These are phyloP conservation scores for Populus tremula DNA, from an alignment of 345 rosid genomes.

Conservation along the genomic window DNA sequence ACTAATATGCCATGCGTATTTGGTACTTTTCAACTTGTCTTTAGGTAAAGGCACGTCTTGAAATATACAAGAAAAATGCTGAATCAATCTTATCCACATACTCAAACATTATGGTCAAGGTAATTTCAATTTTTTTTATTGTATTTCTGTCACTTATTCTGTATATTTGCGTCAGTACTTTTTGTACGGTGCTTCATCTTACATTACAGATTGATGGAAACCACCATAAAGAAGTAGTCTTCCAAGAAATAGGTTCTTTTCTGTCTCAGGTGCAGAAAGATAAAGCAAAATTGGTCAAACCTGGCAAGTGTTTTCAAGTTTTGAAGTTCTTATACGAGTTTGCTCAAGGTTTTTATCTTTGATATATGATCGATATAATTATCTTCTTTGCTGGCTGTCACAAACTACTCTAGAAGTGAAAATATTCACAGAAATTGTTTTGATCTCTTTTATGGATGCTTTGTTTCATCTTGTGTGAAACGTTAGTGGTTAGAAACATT, in stretches of 20 bases:
- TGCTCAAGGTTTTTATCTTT: background rate
- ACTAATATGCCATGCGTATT: background rate
- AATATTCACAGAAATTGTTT: background rate
- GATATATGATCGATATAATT: background rate
- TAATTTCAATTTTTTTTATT: slow-evolving; percentile 15
- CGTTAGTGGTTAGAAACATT: background rate
- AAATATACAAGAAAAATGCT: slow-evolving; percentile 76
- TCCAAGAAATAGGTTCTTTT: slow-evolving; percentile 55
- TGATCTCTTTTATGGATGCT: background rate
- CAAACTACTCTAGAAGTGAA: background rate
- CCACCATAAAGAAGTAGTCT: slow-evolving; percentile 64
- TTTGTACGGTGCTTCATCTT: slow-evolving; percentile 13
- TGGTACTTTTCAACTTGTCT: slow-evolving; percentile 6
- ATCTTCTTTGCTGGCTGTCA: background rate
- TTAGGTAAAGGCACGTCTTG: slow-evolving; percentile 71
- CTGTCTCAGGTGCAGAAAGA: slow-evolving; percentile 50
- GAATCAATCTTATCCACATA: slow-evolving; percentile 61
- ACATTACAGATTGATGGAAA: slow-evolving; percentile 71
- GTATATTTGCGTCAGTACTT: background rate
- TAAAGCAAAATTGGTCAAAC: slow-evolving; percentile 28
- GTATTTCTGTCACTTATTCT: background rate
- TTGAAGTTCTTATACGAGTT: slow-evolving; percentile 9
- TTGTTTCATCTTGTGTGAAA: background rate
- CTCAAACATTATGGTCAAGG: slow-evolving; percentile 62
- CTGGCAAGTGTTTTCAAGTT: slow-evolving; percentile 34